Percentiles rank a stretch among this genome's conserved stretches.
Conservation (phyloP, 1,284 basidiomycete genomes). For the Puccinia coronata region DNA sequence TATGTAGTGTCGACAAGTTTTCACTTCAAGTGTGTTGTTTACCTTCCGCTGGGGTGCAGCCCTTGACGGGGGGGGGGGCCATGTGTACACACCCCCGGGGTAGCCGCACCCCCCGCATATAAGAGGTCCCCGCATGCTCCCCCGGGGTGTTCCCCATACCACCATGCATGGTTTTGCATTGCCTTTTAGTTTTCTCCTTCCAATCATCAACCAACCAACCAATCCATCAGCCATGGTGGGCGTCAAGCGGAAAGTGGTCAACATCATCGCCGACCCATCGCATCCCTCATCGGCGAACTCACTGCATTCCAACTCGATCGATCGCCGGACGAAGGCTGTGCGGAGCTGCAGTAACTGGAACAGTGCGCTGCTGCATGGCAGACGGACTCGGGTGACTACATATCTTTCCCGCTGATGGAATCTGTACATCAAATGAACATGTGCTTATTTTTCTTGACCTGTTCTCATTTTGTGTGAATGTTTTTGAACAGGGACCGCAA, state of each 20-base stretch:
- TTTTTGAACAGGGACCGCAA: slow-evolving; percentile 32
- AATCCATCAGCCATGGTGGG: no score
- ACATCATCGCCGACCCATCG: not conserved
- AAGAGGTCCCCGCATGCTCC: no score
- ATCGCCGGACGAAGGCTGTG: slow-evolving; percentile 27
- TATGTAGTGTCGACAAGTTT: no score
- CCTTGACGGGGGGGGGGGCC: no score
- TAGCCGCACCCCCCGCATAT: no score
- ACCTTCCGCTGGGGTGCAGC: no score
- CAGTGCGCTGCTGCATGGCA: slow-evolving; percentile 37
- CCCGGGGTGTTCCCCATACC: no score
- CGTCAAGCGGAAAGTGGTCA: not conserved
- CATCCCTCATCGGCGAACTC: not conserved
- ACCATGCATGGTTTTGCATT: no score
- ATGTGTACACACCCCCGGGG: no score
- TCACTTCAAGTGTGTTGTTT: no score
- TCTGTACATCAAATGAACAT: not conserved
- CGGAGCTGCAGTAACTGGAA: slow-evolving; percentile 37
- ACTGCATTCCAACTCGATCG: not conserved
- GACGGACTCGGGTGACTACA: slow-evolving; percentile 33
- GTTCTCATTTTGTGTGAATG: not conserved
- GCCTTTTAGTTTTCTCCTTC: no score
- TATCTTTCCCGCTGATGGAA: not conserved
- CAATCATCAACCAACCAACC: no score
- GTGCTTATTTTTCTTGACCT: not conserved